Conservation (phyloP, 78 protist genomes). For the Dictyostelium capitatum region DNA sequence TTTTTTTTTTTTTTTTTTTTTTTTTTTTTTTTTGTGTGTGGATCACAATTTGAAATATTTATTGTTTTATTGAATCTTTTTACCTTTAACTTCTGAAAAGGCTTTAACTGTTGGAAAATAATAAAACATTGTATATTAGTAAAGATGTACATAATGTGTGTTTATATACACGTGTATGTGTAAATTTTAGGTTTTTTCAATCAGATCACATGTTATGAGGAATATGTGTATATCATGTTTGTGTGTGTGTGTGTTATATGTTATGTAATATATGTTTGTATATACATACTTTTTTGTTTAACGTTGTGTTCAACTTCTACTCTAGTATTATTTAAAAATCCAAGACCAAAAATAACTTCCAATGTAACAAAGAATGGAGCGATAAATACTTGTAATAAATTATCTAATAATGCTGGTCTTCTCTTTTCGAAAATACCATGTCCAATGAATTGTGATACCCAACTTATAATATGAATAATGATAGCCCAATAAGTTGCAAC, state of each 20-base stretch:
- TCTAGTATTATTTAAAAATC: slow-evolving; percentile 33
- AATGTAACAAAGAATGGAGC: slow-evolving; percentile 81
- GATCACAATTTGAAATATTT: no score
- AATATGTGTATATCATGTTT: not conserved
- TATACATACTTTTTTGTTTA: slow-evolving; percentile 16
- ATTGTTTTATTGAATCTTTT: not conserved
- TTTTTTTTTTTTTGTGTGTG: not conserved
- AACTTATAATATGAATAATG: slow-evolving; percentile 36
- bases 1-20: not conserved
- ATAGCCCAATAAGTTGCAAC: slow-evolving; percentile 9
- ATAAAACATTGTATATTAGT: not conserved
- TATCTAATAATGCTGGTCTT: slow-evolving; percentile 60
- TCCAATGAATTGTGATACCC: slow-evolving; percentile 64
- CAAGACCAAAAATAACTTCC: slow-evolving; percentile 40
- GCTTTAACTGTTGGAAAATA: not conserved
- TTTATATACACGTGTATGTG: no score
- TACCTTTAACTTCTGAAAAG: not conserved
- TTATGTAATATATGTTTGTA: no score
- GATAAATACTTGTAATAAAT: slow-evolving; percentile 72
- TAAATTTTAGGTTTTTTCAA: no score
- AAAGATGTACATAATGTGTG: no score
- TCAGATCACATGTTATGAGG: not conserved
- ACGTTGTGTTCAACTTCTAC: slow-evolving; percentile 18
- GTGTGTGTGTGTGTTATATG: no score
- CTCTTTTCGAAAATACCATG: slow-evolving; percentile 65